A percentile compares a stretch with the other conserved stretches of the same genome.
These are phyloP conservation scores for Saxophila tyrrhenica DNA, from an alignment of 495 filamentous ascomycete genomes.

Conservation along the genomic window DNA sequence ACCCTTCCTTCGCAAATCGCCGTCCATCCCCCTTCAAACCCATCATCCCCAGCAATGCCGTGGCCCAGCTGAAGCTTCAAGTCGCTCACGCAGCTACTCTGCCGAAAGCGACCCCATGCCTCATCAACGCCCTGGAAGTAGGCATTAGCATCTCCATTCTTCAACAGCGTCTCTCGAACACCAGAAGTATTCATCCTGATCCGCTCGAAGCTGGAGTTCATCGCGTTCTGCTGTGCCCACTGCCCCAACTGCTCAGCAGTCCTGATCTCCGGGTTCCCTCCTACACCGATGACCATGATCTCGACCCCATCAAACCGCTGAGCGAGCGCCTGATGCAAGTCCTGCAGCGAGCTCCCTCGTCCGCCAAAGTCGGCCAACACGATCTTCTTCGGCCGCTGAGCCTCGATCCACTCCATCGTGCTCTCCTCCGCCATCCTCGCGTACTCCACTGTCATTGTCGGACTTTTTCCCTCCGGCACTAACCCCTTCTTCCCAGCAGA, in stretches of 20 bases:
- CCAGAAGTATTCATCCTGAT: not conserved
- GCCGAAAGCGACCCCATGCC: constrained; percentile 11
- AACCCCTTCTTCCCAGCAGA: not conserved
- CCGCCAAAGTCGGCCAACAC: constrained; percentile 44
- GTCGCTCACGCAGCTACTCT: constrained; percentile 12
- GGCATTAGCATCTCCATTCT: constrained; percentile 21
- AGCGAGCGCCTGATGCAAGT: constrained; percentile 29
- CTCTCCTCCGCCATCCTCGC: constrained; percentile 6
- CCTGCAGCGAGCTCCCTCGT: constrained; percentile 28
- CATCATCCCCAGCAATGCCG: constrained; percentile 14
- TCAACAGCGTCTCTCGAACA: not conserved
- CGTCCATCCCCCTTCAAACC: constrained; percentile 21
- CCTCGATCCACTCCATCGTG: constrained; percentile 17
- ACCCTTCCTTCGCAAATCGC: not conserved
- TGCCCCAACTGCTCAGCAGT: constrained; percentile 21
- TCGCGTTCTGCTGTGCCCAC: not conserved
- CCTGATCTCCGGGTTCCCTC: constrained; percentile 33
- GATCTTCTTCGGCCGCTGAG: constrained; percentile 28
- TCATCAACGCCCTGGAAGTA: constrained; percentile 54
- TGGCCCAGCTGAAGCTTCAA: constrained; percentile 15
- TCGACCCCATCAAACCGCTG: constrained; percentile 13
- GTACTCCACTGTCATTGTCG: constrained; percentile 21
- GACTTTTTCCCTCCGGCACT: constrained; percentile 11
- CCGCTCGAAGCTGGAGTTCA: not conserved
- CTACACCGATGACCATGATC: constrained; percentile 31